Evolutionary conservation across 2,329 filamentous ascomycete genomes (phyloP).

Genomic region (Anthostomella pinea): DNA sequence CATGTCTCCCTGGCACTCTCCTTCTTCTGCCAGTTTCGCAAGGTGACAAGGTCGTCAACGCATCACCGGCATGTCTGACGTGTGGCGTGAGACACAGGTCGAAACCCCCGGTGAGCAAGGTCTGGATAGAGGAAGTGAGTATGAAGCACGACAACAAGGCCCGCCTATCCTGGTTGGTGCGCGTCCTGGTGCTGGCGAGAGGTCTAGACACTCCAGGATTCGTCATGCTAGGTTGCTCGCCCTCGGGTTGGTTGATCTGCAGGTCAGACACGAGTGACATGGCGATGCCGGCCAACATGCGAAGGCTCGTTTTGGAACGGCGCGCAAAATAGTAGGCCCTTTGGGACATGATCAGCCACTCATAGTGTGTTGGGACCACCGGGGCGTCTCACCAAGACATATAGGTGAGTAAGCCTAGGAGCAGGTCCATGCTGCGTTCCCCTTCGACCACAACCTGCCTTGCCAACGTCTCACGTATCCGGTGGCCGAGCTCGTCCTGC

Average conservation of each 20-base stretch:
- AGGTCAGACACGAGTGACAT: conserved; percentile 45
- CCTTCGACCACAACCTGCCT: conserved; percentile 45
- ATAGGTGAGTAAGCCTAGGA: conserved; percentile 47
- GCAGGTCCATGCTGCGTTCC: conserved; percentile 50
- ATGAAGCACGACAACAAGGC: conserved; percentile 28
- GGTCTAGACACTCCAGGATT: conserved; percentile 25
- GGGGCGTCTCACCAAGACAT: too few relatives aligned
- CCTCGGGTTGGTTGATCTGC: conserved; percentile 36
- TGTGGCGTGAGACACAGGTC: neutral
- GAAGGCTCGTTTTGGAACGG: conserved; percentile 30
- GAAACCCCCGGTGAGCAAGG: neutral
- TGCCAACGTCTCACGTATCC: conserved; percentile 42
- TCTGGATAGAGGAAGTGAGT: conserved; percentile 4
- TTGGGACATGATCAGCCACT: neutral
- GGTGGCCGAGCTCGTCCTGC: conserved; percentile 39
- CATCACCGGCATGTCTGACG: too few relatives aligned
- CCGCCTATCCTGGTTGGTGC: conserved; percentile 33
- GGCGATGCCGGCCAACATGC: conserved; percentile 35
- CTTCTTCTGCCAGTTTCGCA: conserved; percentile 44
- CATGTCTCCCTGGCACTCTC: conserved; percentile 48
- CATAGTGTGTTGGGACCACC: too few relatives aligned
- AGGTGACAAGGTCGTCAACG: too few relatives aligned
- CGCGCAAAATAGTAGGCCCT: neutral
- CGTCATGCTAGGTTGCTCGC: conserved; percentile 17
- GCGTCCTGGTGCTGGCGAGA: conserved; percentile 15